A percentile compares a stretch with the other conserved stretches of the same genome.
Conservation (phyloP, 805 yeast species). For the Nakazawaea ishiwadae region DNA sequence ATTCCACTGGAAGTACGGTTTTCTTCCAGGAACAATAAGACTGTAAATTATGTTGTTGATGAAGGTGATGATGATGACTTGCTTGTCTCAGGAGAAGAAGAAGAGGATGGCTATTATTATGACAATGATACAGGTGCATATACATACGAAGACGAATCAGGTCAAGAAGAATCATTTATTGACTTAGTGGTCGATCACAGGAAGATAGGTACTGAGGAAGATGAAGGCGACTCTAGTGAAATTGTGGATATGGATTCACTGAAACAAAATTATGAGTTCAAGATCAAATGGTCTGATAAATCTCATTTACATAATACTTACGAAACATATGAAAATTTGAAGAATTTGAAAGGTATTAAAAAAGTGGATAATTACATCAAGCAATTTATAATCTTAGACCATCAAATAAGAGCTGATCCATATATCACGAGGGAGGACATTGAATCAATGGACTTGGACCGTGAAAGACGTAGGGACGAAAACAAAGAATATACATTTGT, state of each 20-base stretch:
- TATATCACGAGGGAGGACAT: conserved; percentile 84
- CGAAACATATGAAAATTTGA: conserved; percentile 63
- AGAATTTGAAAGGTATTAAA: conserved; percentile 66
- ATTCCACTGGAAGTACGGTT: conserved; percentile 58
- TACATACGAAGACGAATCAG: conserved; percentile 15
- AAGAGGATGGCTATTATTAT: conserved; percentile 20
- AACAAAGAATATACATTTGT: conserved; percentile 78
- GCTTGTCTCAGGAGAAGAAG: conserved; percentile 38
- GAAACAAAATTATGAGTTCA: conserved; percentile 38
- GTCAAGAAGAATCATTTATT: conserved; percentile 20
- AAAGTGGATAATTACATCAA: conserved; percentile 87
- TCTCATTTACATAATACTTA: conserved; percentile 95
- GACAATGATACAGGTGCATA: conserved; percentile 14
- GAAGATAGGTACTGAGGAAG: conserved; percentile 28
- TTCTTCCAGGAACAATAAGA: conserved; percentile 66
- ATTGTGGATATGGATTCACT: conserved; percentile 19
- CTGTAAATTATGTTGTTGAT: conserved; percentile 76
- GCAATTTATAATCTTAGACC: conserved; percentile 67
- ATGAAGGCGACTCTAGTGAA: conserved; percentile 30
- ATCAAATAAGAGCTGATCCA: conserved; percentile 75
- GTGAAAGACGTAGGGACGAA: conserved; percentile 80
- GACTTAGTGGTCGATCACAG: conserved; percentile 52
- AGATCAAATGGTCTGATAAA: conserved; percentile 80
- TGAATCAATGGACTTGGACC: conserved; percentile 89
- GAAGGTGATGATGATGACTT: conserved; percentile 54